phyloP scores from a whole-genome alignment of 768 basidiomycete genomes.

The Panellus pusillus region DNA sequence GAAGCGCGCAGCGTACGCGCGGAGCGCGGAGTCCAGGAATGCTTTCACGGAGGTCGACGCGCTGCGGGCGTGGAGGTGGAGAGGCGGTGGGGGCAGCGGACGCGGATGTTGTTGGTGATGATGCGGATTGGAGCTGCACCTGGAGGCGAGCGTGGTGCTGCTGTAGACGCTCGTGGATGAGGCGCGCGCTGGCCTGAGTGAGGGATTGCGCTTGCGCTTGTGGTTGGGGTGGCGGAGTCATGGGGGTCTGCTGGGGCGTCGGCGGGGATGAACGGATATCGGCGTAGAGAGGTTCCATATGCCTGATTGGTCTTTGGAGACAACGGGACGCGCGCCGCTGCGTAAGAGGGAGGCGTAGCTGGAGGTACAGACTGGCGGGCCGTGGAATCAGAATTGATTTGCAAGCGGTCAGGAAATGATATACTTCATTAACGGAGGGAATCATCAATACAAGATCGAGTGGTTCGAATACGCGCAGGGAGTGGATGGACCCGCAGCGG shows the following conservation, averaged over 20 bases:
- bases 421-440: conserved; percentile 17
- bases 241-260: background rate
- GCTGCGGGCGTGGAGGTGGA: conserved; percentile 6
- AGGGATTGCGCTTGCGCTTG: background rate
- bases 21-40: conserved; percentile 32
- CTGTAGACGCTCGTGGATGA: conserved; percentile 18
- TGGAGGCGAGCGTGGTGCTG: conserved; percentile 19
- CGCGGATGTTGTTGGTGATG: background rate
- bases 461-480: conserved; percentile 8
- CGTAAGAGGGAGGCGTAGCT: conserved; percentile 8
- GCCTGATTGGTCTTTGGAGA: conserved; percentile 4
- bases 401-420: too few species aligned
- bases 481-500: conserved; percentile 13
- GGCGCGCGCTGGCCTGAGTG: conserved; percentile 14
- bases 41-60: conserved; percentile 7
- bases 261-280: conserved; percentile 2
- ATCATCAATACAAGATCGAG: conserved; percentile 19
- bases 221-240: background rate
- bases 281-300: conserved; percentile 3
- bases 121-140: conserved; percentile 10
- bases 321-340: background rate
- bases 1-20: conserved; percentile 29
- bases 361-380: conserved; percentile 6
- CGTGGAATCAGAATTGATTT: background rate
- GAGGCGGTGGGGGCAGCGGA: background rate